Percentiles rank a stretch among this genome's conserved stretches.
These are phyloP conservation scores for Didymella segeticola DNA, from an alignment of 2,329 filamentous ascomycete genomes.

Conservation along the genomic window DNA sequence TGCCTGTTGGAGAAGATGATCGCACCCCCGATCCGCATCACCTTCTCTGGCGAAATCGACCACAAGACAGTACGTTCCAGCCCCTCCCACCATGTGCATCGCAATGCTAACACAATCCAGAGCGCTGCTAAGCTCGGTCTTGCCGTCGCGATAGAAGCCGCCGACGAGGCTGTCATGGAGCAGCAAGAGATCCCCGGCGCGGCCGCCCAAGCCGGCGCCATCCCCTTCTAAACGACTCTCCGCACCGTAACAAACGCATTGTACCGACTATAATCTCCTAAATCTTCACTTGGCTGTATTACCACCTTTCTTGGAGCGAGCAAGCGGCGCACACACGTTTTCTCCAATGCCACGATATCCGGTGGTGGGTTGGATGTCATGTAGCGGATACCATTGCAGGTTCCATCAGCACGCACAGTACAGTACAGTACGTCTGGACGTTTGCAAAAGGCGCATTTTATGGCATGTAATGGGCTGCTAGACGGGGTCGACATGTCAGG, in stretches of 20 bases:
- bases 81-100: neutral
- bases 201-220: constrained; percentile 38
- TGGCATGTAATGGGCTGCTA: constrained; percentile 27
- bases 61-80: constrained; percentile 80
- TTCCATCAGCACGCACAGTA: constrained; percentile 7
- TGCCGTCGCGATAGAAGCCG: constrained; percentile 72
- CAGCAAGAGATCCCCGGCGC: constrained; percentile 45
- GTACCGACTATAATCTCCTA: constrained; percentile 46
- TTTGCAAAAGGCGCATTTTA: constrained; percentile 35
- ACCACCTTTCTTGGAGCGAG: constrained; percentile 45
- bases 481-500: constrained; percentile 12
- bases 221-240: constrained; percentile 48
- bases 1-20: constrained; percentile 95
- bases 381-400: too few species aligned
- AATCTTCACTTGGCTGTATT: constrained; percentile 51
- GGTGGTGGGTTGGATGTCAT: constrained; percentile 35
- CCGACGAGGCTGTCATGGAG: constrained; percentile 51
- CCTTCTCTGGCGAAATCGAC: constrained; percentile 95
- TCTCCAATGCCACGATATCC: constrained; percentile 35
- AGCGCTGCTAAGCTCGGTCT: constrained; percentile 95
- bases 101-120: constrained; percentile 57
- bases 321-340: constrained; percentile 29
- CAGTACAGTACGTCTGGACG: constrained; percentile 21
- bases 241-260: constrained; percentile 20
- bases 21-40: constrained; percentile 88